phyloP scores from a whole-genome alignment of 2,329 filamentous ascomycete species.

The Neonectria sp. region DNA sequence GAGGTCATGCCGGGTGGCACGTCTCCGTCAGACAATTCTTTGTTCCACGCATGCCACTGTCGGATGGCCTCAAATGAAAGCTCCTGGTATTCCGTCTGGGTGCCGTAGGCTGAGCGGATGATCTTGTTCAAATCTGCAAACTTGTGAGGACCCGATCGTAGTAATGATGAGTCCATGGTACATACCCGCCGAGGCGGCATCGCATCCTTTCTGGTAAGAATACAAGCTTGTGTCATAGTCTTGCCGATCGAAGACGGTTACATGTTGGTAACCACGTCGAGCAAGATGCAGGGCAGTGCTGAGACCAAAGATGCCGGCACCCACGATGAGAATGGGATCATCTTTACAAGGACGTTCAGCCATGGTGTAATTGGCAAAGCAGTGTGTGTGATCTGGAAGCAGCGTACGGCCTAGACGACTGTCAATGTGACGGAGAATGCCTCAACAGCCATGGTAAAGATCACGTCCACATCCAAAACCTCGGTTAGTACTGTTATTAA shows the following conservation, averaged over 20 bases:
- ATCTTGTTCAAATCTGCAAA: conserved; percentile 56
- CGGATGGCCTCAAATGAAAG: conserved; percentile 59
- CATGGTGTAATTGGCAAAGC: conserved; percentile 8
- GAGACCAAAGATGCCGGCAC: conserved; percentile 50
- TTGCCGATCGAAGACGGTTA: conserved; percentile 66
- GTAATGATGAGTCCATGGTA: neutral
- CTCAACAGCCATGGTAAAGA: neutral
- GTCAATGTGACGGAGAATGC: neutral
- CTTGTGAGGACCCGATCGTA: neutral
- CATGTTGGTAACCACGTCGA: conserved; percentile 58
- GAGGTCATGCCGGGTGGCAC: conserved; percentile 56
- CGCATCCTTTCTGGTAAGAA: conserved; percentile 57
- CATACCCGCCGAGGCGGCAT: conserved; percentile 58
- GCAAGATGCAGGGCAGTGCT: conserved; percentile 53
- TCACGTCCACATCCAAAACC: neutral
- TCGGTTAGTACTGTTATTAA: neutral
- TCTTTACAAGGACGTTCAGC: conserved; percentile 10
- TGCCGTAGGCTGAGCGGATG: conserved; percentile 56
- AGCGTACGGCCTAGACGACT: neutral
- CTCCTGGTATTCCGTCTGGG: conserved; percentile 61
- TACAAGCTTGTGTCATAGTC: conserved; percentile 58
- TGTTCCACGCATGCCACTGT: conserved; percentile 63
- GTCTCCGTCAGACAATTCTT: conserved; percentile 50
- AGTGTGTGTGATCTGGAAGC: neutral
- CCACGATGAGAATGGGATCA: conserved; percentile 32